phyloP scores from a whole-genome alignment of 2,329 filamentous ascomycete species.

The Trichoderma asperellum region DNA sequence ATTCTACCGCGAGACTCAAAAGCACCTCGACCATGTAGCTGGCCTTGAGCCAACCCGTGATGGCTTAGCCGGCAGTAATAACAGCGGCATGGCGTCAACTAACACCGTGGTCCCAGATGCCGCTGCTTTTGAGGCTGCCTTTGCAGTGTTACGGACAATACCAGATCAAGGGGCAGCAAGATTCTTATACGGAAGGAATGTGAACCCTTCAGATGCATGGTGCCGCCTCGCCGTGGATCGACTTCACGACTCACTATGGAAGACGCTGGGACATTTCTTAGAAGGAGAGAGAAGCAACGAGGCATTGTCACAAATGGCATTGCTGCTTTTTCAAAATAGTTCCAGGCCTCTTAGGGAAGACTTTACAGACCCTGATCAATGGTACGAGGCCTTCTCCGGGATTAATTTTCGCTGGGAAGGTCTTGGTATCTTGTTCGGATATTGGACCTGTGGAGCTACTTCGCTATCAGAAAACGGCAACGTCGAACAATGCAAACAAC shows the following conservation, averaged over 20 bases:
- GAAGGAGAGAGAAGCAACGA: neutral
- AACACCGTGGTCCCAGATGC: conserved; percentile 9
- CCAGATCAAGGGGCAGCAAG: conserved; percentile 1
- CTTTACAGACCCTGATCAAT: conserved; percentile 41
- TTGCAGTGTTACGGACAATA: conserved; percentile 1
- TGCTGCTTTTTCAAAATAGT: conserved; percentile 45
- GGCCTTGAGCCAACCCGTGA: neutral
- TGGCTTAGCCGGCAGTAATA: conserved; percentile 3
- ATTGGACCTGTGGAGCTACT: conserved; percentile 12
- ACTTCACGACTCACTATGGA: conserved; percentile 22
- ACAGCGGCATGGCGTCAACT: neutral
- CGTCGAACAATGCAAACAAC: conserved; percentile 2
- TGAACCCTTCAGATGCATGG: conserved; percentile 12
- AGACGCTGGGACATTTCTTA: neutral
- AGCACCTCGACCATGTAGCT: conserved; percentile 1
- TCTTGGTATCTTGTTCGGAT: conserved; percentile 43
- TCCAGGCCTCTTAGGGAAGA: conserved; percentile 43
- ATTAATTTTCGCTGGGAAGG: conserved; percentile 50
- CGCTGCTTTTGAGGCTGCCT: neutral
- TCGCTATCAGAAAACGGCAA: conserved; percentile 10
- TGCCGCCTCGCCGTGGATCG: conserved; percentile 10
- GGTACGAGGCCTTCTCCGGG: conserved; percentile 46
- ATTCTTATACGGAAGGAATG: neutral
- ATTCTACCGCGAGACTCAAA: conserved; percentile 23
- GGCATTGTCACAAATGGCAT: conserved; percentile 36